Conservation (phyloP, 345 rosid species). For the Ceriops zippeliana region DNA sequence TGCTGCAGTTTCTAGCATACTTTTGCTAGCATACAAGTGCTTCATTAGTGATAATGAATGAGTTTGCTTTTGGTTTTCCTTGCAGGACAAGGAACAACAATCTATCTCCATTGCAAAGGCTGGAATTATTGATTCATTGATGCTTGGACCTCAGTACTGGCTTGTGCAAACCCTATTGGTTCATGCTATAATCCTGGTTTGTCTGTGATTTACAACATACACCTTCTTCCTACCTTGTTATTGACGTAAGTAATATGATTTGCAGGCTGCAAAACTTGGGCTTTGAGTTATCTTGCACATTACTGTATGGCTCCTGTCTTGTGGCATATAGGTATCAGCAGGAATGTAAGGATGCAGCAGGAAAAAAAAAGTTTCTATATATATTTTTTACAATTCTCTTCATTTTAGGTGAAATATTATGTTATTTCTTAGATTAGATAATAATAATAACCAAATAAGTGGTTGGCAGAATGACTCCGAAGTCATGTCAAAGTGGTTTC, state of each 20-base stretch:
- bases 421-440: too few relatives aligned
- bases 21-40: background rate
- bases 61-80: constrained; percentile 17
- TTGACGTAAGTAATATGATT: constrained; percentile 49
- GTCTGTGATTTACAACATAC: constrained; percentile 77
- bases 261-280: too few relatives aligned
- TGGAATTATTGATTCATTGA: constrained; percentile 90
- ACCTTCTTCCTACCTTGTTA: constrained; percentile 84
- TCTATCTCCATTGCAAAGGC: constrained; percentile 96
- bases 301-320: too few relatives aligned
- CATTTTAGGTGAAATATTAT: too few relatives aligned
- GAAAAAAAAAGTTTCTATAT: too few relatives aligned
- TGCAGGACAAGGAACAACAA: constrained; percentile 96
- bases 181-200: constrained; percentile 89
- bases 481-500: constrained; percentile 12
- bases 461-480: background rate
- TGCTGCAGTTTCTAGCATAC: background rate
- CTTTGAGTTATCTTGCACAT: too few relatives aligned
- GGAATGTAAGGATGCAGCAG: too few relatives aligned
- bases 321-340: too few relatives aligned
- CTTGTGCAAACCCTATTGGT: constrained; percentile 96
- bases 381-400: too few relatives aligned
- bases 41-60: background rate
- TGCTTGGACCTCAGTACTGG: constrained; percentile 87
- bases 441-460: too few relatives aligned